Evolutionary conservation across 176 grass and related monocot species (phyloP).

Genomic region (Coix lacrymajobi): DNA sequence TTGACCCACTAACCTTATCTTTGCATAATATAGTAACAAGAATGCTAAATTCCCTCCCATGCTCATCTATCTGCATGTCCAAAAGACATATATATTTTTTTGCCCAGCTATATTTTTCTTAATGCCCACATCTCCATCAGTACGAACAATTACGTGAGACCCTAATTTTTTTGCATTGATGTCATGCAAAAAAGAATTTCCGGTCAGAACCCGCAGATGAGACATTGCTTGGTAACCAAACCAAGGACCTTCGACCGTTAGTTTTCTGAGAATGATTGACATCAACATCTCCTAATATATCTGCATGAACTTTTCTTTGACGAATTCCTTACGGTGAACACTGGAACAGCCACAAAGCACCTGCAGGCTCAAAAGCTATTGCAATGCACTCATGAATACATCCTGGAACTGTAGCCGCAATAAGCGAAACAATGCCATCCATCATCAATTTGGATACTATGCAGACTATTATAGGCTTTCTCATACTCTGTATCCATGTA

Average conservation of each 20-base stretch:
- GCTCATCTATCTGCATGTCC: constrained; percentile 87
- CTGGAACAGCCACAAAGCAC: constrained; percentile 61
- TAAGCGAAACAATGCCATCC: too few species aligned
- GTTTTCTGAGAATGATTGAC: constrained; percentile 38
- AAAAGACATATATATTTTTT: constrained; percentile 97
- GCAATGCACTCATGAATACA: constrained; percentile 49
- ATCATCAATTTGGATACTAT: too few species aligned
- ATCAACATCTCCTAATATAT: constrained; percentile 28
- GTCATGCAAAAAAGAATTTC: constrained; percentile 54
- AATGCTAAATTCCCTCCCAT: constrained; percentile 75
- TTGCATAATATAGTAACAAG: constrained; percentile 98
- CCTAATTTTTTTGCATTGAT: constrained; percentile 55
- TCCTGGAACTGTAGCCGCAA: constrained; percentile 51
- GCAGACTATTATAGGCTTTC: too few species aligned
- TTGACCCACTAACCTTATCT: constrained; percentile 96
- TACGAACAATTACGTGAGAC: constrained; percentile 74
- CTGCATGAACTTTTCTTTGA: constrained; percentile 39
- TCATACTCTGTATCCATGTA: too few species aligned
- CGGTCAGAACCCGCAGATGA: constrained; percentile 41
- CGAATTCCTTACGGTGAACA: constrained; percentile 54
- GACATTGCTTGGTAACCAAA: constrained; percentile 60
- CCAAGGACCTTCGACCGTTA: constrained; percentile 58
- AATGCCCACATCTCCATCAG: constrained; percentile 78
- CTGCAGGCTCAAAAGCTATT: constrained; percentile 57
- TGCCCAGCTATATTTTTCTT: constrained; percentile 97